Base-by-base conservation (phyloP, 78 protist species). In the Thecamonas trahens region DNA sequence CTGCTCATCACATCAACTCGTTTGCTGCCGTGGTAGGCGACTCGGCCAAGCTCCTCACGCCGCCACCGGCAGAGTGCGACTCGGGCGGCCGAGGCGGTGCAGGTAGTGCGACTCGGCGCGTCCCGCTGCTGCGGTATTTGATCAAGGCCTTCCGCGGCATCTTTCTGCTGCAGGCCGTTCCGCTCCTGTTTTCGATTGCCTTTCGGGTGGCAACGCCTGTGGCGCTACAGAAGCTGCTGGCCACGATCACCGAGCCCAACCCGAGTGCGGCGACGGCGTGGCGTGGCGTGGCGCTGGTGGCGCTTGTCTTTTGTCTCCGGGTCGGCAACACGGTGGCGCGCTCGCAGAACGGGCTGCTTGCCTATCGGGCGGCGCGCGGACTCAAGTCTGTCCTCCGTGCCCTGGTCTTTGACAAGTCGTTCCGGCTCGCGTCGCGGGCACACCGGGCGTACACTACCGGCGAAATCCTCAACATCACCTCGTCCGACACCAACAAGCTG, bases 391-490 rank as follows among this genome's bases (percentile, higher is more conserved):
- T 15, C 14, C 59, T 53, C 37, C 6, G 7, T 11, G 14, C 59
- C 24, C 13, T 15, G 22, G 11, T 42, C 47, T 42, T 13, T 11
- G 47, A 42, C 47, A 42, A 42, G 47, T 6, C 47, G 22, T 13
- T 44, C 34, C 34, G 24, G 32, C 67, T 62, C 35, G 11, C 34
- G 26, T 15, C 6, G 15, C 47, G 34, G 15, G 45, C 50, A 28
- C 45, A 11, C 11, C 14, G 28, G 15, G 50, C 61, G 11, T 11
- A 11, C 6, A 13, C 72, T 8, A 57, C 39, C 17, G 76, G 79
- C 32, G 44, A 68, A 32, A 32, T 69, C 20, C 29, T 7, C 22
- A 74, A 13, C 6, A 60, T 74, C 45, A 74, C 70, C 76, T 3
- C 42, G 26, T 6, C 3, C 55, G 79, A 74, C 49, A 31, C 75